Evolutionary conservation across 2,329 filamentous ascomycete genomes (phyloP).

Genomic region (Curvularia verruculosa): DNA sequence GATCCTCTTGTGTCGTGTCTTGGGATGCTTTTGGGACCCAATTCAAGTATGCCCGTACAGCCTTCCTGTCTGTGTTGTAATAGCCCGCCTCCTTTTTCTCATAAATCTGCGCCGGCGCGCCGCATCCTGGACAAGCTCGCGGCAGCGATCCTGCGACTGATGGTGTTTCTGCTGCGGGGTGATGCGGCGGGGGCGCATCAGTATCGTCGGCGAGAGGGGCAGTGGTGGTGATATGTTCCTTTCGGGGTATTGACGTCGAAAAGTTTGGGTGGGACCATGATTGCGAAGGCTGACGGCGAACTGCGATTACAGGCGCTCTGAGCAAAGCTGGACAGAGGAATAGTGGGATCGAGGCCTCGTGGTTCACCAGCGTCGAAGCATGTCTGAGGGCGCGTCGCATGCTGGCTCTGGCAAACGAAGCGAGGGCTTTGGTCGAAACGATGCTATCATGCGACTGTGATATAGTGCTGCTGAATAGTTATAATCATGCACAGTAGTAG

Average conservation of each 20-base stretch:
- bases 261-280: slow-evolving; percentile 24
- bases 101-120: slow-evolving; percentile 64
- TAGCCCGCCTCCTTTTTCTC: slow-evolving; percentile 63
- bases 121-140: slow-evolving; percentile 66
- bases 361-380: slow-evolving; percentile 34
- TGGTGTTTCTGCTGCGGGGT: slow-evolving; percentile 5
- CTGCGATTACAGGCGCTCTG: slow-evolving; percentile 19
- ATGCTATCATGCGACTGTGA: background rate
- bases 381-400: slow-evolving; percentile 44
- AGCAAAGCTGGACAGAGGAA: slow-evolving; percentile 47
- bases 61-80: slow-evolving; percentile 59
- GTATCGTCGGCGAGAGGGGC: slow-evolving; percentile 12
- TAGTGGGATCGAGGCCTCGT: slow-evolving; percentile 35
- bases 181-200: slow-evolving; percentile 1
- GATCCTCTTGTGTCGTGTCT: slow-evolving; percentile 38
- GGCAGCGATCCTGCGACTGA: slow-evolving; percentile 49
- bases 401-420: slow-evolving; percentile 13
- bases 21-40: slow-evolving; percentile 30
- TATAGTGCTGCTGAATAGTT: background rate
- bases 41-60: slow-evolving; percentile 51
- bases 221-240: slow-evolving; percentile 23
- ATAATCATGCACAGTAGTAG: background rate
- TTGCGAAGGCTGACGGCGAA: slow-evolving; percentile 13
- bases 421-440: background rate
- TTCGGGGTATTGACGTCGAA: slow-evolving; percentile 30